Evolutionary conservation across 352 stramenopile genomes (phyloP).

Genomic region (Globisporangium megalacanthum): DNA sequence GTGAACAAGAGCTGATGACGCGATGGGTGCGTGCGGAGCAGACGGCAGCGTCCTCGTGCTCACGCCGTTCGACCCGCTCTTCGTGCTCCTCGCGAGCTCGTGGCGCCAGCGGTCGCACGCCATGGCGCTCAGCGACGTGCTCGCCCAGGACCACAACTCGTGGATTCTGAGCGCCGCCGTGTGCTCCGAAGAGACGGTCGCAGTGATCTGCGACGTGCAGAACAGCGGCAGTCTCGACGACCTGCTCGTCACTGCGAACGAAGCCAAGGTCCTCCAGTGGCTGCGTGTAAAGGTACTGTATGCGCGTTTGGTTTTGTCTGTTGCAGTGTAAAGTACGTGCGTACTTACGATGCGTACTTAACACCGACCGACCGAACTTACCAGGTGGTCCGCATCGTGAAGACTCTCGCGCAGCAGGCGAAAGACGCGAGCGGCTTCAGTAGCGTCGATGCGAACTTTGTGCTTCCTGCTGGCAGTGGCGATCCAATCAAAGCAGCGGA

Average conservation of each 20-base stretch:
- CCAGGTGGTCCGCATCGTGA: slow-evolving; percentile 33
- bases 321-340: not conserved
- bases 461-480: not conserved
- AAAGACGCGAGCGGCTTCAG: slow-evolving; percentile 9
- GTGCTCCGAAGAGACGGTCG: slow-evolving; percentile 24
- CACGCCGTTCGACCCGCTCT: slow-evolving; percentile 61
- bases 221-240: slow-evolving; percentile 37
- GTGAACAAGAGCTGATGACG: not conserved
- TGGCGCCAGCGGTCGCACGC: slow-evolving; percentile 44
- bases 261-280: slow-evolving; percentile 48
- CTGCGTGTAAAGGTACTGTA: slow-evolving; percentile 40
- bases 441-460: slow-evolving; percentile 27
- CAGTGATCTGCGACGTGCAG: slow-evolving; percentile 56
- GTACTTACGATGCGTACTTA: not conserved
- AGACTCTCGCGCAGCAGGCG: slow-evolving; percentile 33
- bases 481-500: not conserved
- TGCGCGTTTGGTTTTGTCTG: not conserved
- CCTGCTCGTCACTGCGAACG: slow-evolving; percentile 53
- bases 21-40: slow-evolving; percentile 3
- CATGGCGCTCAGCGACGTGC: slow-evolving; percentile 53
- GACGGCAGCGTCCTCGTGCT: slow-evolving; percentile 60
- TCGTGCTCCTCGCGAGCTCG: slow-evolving; percentile 56
- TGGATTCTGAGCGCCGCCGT: slow-evolving; percentile 48
- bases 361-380: too few species aligned
- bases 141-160: slow-evolving; percentile 36